phyloP scores from a whole-genome alignment of 2,329 filamentous ascomycete species.

The Botryotinia calthae region DNA sequence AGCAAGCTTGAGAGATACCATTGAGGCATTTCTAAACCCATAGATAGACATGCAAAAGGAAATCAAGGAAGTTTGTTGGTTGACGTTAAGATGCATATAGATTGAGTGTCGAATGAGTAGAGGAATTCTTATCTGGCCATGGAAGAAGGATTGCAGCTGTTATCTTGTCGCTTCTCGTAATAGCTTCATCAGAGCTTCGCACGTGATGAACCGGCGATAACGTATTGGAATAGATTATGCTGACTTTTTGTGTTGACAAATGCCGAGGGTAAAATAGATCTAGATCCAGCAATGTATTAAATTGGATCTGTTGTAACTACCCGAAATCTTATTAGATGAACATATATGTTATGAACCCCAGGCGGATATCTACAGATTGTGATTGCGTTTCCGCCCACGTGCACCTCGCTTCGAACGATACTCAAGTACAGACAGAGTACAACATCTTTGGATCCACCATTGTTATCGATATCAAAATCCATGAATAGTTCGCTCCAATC shows the following conservation, averaged over 20 bases:
- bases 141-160: slow-evolving; percentile 10
- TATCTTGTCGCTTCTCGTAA: slow-evolving; percentile 21
- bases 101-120: slow-evolving; percentile 13
- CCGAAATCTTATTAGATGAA: not conserved
- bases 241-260: slow-evolving; percentile 9
- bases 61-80: slow-evolving; percentile 7
- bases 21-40: not conserved
- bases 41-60: not conserved
- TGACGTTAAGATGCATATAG: not conserved
- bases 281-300: not conserved
- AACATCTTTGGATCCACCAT: not conserved
- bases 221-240: not conserved
- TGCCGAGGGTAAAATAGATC: not conserved
- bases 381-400: not conserved
- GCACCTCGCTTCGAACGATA: not conserved
- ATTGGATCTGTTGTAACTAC: not conserved
- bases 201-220: slow-evolving; percentile 10
- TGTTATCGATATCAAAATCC: slow-evolving; percentile 4
- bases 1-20: not conserved
- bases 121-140: slow-evolving; percentile 17
- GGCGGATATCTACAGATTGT: slow-evolving; percentile 1
- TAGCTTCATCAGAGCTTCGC: slow-evolving; percentile 15
- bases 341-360: not conserved
- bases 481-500: slow-evolving; percentile 3
- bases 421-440: not conserved